Percentiles rank a stretch among this genome's conserved stretches.
Conservation (phyloP, 495 filamentous ascomycete species). For the Letharia columbiana region DNA sequence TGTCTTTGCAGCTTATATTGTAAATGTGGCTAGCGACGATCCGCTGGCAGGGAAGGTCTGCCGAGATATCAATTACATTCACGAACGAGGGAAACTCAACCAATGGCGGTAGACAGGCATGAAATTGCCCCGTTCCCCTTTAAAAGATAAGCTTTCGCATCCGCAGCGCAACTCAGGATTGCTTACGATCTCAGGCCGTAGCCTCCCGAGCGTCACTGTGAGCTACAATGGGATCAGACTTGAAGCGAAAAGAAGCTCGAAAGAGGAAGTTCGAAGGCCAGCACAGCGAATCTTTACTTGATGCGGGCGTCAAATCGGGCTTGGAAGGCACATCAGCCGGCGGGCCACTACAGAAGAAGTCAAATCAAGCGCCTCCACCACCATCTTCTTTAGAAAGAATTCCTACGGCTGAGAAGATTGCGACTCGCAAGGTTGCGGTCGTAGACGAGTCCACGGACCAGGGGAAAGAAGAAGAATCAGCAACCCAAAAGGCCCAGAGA, state of each 20-base stretch:
- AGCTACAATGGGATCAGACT: slow-evolving; percentile 16
- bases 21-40: too few relatives aligned
- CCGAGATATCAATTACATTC: too few relatives aligned
- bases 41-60: too few relatives aligned
- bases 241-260: slow-evolving; percentile 23
- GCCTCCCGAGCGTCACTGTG: not conserved
- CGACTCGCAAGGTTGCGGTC: not conserved
- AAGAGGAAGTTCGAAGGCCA: slow-evolving; percentile 19
- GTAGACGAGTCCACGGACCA: not conserved
- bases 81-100: too few relatives aligned
- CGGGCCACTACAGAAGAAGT: slow-evolving; percentile 2
- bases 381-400: not conserved
- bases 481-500: slow-evolving; percentile 42
- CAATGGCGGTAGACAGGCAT: too few relatives aligned
- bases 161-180: too few relatives aligned
- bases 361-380: not conserved
- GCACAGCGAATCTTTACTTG: not conserved
- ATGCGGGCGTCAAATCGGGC: slow-evolving; percentile 23
- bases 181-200: too few relatives aligned
- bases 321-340: not conserved
- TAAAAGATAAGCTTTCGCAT: too few relatives aligned
- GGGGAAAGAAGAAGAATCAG: not conserved
- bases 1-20: too few relatives aligned
- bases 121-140: too few relatives aligned
- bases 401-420: not conserved